Evolutionary conservation across 177 flowering plant species (phyloP), one percentile per base, ranked within the genome.

Genomic region (Vitis hybrid): DNA sequence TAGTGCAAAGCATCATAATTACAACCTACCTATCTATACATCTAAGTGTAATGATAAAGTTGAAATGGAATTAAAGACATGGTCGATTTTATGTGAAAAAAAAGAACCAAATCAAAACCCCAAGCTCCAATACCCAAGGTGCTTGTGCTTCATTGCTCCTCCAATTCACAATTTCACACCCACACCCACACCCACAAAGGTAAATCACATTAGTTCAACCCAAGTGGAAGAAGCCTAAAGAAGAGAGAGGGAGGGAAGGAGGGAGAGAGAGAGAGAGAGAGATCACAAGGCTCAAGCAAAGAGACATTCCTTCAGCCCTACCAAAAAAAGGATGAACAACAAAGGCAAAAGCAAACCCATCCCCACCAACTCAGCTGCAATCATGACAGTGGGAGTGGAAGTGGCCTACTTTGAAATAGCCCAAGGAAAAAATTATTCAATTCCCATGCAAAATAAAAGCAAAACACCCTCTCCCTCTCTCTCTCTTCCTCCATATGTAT

Each of bases 241-340:
- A 62, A 50, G 57, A 52, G 56, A 47, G 67, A 15, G 3, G 56
- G 56, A 10, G 28, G 28, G 28, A 24, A 24, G 28, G 28, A 24
- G 28, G 2, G 20, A 50, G 22, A 19, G 33, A 65, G 18, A 31
- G 14, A 71, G 57, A 68, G 65, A 60, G 69, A 64, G 67, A 67
- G 59, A 52, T 65, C 24, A 60, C 54, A 72, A 72, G 60, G 31
- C 61, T 33, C 73, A 73, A 80, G 72, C 67, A 65, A 78, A 76
- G 76, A 66, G 72, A 83, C 79, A 81, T 75, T 81, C 82, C 80
- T 73, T 81, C 76, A 74, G 70, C 73, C 78, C 75, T 59, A 70
- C 74, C 71, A 61, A 61, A 71, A 74, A 64, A 64, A 38, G 22
- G 1, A 9, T n/a, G 13, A 62, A 49, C 57, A 75, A 66, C 57